Evolutionary conservation across 352 stramenopile genomes (phyloP), one percentile per base, ranked within the genome.

Genomic region (Phytopythium montanum): DNA sequence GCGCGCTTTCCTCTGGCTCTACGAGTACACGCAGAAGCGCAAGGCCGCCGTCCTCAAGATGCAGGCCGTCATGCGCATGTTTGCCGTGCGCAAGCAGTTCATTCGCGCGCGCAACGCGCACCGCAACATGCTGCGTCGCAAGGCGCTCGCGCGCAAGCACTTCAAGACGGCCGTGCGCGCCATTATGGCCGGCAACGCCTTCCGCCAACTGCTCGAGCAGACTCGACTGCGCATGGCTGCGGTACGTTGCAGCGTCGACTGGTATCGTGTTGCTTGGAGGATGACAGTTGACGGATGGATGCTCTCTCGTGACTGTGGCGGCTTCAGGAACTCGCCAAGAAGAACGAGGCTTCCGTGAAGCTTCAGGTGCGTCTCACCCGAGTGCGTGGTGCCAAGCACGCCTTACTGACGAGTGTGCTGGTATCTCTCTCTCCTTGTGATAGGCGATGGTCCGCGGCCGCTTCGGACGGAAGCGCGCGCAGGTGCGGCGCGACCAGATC

Each of bases 1-100:
- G 65, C 79, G 79, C 41, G 79, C 83, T 21, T 96, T 96, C 72
- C 36, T 93, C 56, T 87, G 83, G 80, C 64, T 96, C 25, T 66
- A 85, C 26, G 87, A 94, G 55, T 76, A 92, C 62, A 88, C 75
- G 12, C 70, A 74, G 64, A 76, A 81, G 68, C 82, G 84, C 52
- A 88, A 93, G 68, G 76, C 75, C 1, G 87, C 87, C 8, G 67
- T 92, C 31, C 14, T 96, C 41, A 92, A 92, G 66, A 79, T 96
- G 69, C 87, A 96, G 66, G 73, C 87, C 21, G 69, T 91, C 16
- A 85, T 92, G 68, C 87, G 87, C 64, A 96, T 96, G 87, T 90
- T 85, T 68, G 73, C 81, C 21, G 75, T 94, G 26, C 83, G 85
- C 44, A 94, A 94, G 70, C 75, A 92, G 64, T 94, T 95, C 51